Percentiles rank a stretch among this genome's conserved stretches.
Evolutionary conservation across 2,329 filamentous ascomycete genomes (phyloP).

Genomic region (Graphiopsis chlorocephala): DNA sequence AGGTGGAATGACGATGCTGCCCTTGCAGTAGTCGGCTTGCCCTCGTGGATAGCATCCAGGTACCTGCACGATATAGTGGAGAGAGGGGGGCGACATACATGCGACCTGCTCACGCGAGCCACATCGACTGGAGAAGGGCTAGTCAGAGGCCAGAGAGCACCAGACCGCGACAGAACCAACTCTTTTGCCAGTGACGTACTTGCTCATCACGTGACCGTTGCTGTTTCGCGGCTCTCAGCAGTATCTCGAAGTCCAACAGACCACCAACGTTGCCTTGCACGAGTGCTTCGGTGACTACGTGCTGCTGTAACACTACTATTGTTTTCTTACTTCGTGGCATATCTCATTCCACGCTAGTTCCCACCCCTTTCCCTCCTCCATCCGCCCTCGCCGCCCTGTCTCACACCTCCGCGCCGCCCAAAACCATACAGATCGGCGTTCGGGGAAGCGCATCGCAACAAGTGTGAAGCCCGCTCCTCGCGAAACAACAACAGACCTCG

Average conservation of each 20-base stretch:
- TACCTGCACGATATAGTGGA: neutral
- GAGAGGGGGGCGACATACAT: neutral
- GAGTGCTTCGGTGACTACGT: neutral
- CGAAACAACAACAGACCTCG: neutral
- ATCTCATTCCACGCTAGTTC: neutral
- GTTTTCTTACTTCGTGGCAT: neutral
- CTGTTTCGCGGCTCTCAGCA: neutral
- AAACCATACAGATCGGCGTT: constrained; percentile 7
- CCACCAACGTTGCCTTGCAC: neutral
- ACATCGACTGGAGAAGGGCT: neutral
- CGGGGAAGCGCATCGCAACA: constrained; percentile 11
- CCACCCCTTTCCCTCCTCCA: constrained; percentile 1
- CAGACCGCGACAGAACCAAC: neutral
- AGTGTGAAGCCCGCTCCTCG: constrained; percentile 8
- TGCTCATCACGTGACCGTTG: neutral
- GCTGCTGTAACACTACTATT: neutral
- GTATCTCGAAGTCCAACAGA: neutral
- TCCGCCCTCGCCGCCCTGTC: constrained; percentile 9
- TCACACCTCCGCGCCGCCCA: constrained; percentile 11
- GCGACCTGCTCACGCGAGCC: neutral
- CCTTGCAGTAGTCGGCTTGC: neutral
- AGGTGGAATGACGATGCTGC: neutral
- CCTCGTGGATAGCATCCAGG: neutral
- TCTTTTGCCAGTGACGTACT: neutral
- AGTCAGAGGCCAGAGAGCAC: neutral